These are phyloP conservation scores for Chlamydomonas eustigma DNA, from an alignment of 139 green algal genomes.

Conservation along the genomic window DNA sequence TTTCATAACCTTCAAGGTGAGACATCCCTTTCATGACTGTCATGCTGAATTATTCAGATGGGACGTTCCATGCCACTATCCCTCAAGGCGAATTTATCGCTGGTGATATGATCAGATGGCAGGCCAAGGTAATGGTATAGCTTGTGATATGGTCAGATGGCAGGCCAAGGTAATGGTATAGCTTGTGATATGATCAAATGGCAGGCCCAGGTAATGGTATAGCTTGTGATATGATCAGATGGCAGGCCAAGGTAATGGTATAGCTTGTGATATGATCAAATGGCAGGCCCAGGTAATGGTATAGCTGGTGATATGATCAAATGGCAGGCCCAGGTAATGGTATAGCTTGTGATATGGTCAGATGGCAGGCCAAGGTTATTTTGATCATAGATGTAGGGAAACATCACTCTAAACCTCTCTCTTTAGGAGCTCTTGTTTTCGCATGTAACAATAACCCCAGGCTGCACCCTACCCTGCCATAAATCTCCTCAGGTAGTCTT, in stretches of 20 bases:
- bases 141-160: background rate
- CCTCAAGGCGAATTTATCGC: background rate
- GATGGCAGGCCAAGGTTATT: too few species aligned
- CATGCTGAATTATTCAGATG: too few species aligned
- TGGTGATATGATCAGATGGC: background rate
- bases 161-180: background rate
- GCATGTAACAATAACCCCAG: background rate
- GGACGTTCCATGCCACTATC: background rate
- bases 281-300: background rate
- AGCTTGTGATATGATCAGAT: background rate
- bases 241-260: background rate
- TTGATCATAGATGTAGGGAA: too few species aligned
- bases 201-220: background rate
- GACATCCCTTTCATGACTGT: too few species aligned
- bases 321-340: too few species aligned
- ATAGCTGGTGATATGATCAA: background rate
- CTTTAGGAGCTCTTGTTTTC: too few species aligned
- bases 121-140: background rate
- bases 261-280: background rate
- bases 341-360: too few species aligned
- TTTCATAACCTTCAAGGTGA: too few species aligned
- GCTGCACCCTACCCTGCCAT: background rate
- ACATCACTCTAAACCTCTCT: too few species aligned
- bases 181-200: background rate
- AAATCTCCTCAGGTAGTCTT: background rate